Percentiles rank a stretch among this genome's conserved stretches.
These are phyloP conservation scores for Esteya vermicola DNA, from an alignment of 2,329 filamentous ascomycete genomes.

Conservation along the genomic window DNA sequence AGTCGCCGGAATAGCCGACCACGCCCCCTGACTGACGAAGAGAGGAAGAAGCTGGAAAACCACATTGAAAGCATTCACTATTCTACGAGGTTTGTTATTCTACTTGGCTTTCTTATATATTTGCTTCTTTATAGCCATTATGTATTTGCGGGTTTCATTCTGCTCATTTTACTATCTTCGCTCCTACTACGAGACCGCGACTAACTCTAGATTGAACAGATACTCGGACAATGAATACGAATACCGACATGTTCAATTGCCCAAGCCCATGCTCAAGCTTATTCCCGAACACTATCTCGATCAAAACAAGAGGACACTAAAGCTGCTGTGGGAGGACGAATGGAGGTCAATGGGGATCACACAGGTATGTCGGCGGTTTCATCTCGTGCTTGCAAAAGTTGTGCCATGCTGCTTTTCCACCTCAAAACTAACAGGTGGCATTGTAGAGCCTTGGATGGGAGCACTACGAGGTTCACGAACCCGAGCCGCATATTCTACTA, in stretches of 20 bases:
- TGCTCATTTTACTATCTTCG: neutral
- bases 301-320: slow-evolving; percentile 74
- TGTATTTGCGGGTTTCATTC: too few species aligned
- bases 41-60: slow-evolving; percentile 76
- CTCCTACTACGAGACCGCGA: neutral
- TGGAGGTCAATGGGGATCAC: slow-evolving; percentile 96
- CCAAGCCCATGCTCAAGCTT: slow-evolving; percentile 94
- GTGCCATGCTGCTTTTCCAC: neutral
- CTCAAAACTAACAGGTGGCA: neutral
- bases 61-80: slow-evolving; percentile 93
- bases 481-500: slow-evolving; percentile 92
- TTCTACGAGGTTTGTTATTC: slow-evolving; percentile 29
- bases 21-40: slow-evolving; percentile 62
- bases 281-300: slow-evolving; percentile 64
- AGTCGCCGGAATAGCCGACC: slow-evolving; percentile 78
- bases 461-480: slow-evolving; percentile 98
- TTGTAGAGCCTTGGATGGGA: slow-evolving; percentile 91
- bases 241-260: slow-evolving; percentile 94
- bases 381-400: neutral
- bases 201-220: slow-evolving; percentile 35
- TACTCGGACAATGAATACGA: slow-evolving; percentile 90
- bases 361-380: slow-evolving; percentile 46
- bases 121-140: too few species aligned
- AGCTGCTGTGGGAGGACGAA: slow-evolving; percentile 95
- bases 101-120: neutral